phyloP scores from a whole-genome alignment of 2,329 filamentous ascomycete genomes.

The Westerdykella ornata region DNA sequence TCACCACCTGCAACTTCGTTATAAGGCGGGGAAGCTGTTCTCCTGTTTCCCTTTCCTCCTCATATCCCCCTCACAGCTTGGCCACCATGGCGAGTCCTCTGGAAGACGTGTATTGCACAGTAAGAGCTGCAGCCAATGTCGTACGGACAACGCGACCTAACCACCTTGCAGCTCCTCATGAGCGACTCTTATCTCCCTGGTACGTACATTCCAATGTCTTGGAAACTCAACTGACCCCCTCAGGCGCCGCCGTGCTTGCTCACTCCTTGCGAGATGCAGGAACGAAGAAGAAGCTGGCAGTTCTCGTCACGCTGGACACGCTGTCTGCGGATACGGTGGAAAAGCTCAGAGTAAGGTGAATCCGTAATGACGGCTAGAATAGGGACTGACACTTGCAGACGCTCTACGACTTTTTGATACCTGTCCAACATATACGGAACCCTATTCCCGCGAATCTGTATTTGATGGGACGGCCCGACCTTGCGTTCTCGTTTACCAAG shows the following conservation, averaged over 20 bases:
- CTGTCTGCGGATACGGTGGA: constrained; percentile 68
- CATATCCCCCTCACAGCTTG: constrained; percentile 1
- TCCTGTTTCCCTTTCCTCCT: constrained; percentile 1
- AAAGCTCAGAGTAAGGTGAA: constrained; percentile 62
- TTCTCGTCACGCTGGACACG: constrained; percentile 73
- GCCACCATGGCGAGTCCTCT: constrained; percentile 31
- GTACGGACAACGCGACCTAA: constrained; percentile 20
- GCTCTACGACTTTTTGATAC: constrained; percentile 82
- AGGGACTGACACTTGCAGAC: constrained; percentile 45
- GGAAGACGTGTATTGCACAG: constrained; percentile 62
- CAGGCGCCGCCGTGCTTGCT: constrained; percentile 86
- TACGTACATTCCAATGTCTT: constrained; percentile 36
- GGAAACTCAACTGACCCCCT: constrained; percentile 7
- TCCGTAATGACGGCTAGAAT: neutral
- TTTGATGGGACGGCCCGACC: constrained; percentile 84
- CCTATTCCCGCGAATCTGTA: constrained; percentile 72
- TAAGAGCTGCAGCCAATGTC: constrained; percentile 31
- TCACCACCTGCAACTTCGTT: constrained; percentile 4
- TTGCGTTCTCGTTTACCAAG: constrained; percentile 93
- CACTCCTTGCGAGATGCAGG: constrained; percentile 91
- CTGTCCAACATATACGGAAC: constrained; percentile 74
- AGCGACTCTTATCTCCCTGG: constrained; percentile 91
- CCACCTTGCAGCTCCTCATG: constrained; percentile 65
- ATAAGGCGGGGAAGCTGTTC: constrained; percentile 6
- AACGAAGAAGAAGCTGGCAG: constrained; percentile 76